A percentile compares a stretch with the other conserved stretches of the same genome.
phyloP scores from a whole-genome alignment of 2,329 filamentous ascomycete genomes.

The Fusarium robinianum region DNA sequence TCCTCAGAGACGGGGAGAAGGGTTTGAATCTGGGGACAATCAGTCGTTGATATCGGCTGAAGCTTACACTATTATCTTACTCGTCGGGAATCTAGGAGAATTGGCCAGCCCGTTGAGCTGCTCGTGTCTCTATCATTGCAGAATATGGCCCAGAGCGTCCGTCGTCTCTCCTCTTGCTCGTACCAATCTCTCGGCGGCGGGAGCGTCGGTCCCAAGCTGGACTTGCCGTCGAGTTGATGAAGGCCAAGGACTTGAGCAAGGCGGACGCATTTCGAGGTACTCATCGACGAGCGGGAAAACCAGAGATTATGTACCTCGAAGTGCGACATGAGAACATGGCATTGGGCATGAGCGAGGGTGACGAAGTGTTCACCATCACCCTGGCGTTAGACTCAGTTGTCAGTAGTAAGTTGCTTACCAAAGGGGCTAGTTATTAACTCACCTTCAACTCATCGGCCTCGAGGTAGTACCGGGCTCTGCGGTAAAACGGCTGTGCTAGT shows the following conservation, averaged over 20 bases:
- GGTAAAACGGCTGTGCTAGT: conserved; percentile 26
- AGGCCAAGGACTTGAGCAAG: conserved; percentile 80
- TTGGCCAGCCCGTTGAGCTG: conserved; percentile 86
- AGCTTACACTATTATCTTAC: conserved; percentile 33
- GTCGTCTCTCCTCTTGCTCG: conserved; percentile 71
- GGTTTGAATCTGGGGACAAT: conserved; percentile 62
- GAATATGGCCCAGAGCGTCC: conserved; percentile 82
- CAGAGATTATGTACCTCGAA: conserved; percentile 83
- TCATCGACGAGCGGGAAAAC: conserved; percentile 83
- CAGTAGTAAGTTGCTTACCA: not conserved
- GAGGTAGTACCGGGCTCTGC: conserved; percentile 29
- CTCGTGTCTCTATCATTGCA: conserved; percentile 79
- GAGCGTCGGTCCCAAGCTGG: conserved; percentile 73
- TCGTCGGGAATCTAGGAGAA: conserved; percentile 73
- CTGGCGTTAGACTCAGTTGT: conserved; percentile 6
- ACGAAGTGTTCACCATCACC: conserved; percentile 34
- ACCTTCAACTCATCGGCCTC: conserved; percentile 34
- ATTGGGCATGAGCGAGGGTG: conserved; percentile 73
- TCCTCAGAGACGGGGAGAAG: conserved; percentile 76
- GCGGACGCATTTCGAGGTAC: conserved; percentile 68
- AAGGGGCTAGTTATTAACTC: not conserved
- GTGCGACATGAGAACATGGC: conserved; percentile 70
- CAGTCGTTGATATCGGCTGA: not conserved
- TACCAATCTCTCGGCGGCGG: conserved; percentile 76
- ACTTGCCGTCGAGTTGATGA: conserved; percentile 68